Conservation (phyloP, 83 land plant species). For the Picea abies region DNA sequence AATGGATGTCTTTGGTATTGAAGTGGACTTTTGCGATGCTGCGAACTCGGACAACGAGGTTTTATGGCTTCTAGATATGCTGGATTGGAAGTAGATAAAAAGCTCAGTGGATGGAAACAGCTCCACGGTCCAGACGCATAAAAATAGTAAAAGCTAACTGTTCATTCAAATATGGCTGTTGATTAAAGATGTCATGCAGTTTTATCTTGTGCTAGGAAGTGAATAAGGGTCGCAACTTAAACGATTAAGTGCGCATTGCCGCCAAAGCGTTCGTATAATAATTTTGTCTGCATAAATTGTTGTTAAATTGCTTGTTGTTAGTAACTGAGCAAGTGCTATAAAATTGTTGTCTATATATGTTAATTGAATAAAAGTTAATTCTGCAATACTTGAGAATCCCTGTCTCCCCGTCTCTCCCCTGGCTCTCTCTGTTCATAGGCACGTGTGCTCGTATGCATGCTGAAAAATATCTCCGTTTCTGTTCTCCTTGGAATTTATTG, state of each 20-base stretch:
- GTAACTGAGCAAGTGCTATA: background rate
- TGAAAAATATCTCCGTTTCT: too few species aligned
- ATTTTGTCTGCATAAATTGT: background rate
- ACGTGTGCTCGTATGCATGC: background rate
- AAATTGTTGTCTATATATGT: background rate
- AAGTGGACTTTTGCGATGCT: conserved; percentile 87
- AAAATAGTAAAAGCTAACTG: background rate
- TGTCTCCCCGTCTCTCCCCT: background rate
- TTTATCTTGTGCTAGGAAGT: background rate
- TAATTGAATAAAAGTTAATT: too few species aligned
- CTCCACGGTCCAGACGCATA: background rate
- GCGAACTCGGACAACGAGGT: conserved; percentile 78
- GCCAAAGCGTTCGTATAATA: background rate
- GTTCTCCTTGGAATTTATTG: background rate
- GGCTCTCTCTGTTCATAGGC: background rate
- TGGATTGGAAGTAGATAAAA: conserved; percentile 82
- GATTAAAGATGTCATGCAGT: background rate
- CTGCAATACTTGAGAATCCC: background rate
- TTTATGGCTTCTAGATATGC: conserved; percentile 83
- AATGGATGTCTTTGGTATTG: conserved; percentile 85
- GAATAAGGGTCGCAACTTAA: background rate
- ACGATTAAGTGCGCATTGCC: background rate
- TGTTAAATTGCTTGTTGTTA: background rate
- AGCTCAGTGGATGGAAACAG: background rate
- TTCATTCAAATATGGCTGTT: background rate